A percentile compares a stretch with the other conserved stretches of the same genome.
These are phyloP conservation scores for Jackrogersella minutella DNA, from an alignment of 495 filamentous ascomycete species.

Conservation along the genomic window DNA sequence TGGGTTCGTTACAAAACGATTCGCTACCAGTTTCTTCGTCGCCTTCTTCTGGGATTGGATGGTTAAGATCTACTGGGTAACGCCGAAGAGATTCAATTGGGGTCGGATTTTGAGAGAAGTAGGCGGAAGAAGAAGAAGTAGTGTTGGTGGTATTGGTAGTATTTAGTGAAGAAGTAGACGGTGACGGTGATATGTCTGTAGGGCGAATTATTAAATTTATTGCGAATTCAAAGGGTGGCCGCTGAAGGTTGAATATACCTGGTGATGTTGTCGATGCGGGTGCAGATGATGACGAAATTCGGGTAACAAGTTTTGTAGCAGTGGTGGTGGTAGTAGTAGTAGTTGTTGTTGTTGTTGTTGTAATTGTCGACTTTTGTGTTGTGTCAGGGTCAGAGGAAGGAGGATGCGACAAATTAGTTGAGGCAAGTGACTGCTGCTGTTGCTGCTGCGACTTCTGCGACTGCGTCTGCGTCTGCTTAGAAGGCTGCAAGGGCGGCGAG, in stretches of 20 bases:
- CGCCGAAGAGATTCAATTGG: constrained; percentile 47
- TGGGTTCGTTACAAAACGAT: constrained; percentile 54
- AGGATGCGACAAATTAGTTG: constrained; percentile 15
- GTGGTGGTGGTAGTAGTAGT: constrained; percentile 8
- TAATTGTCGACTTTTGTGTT: not conserved
- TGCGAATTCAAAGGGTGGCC: constrained; percentile 16
- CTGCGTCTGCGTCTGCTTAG: too few species aligned
- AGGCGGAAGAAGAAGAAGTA: constrained; percentile 2
- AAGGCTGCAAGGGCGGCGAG: constrained; percentile 15
- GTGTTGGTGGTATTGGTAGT: constrained; percentile 11
- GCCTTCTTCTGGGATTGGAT: constrained; percentile 57
- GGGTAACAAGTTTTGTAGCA: constrained; percentile 17
- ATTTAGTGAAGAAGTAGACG: constrained; percentile 25
- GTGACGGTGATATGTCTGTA: constrained; percentile 37
- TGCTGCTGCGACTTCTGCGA: constrained; percentile 10
- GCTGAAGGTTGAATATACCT: constrained; percentile 41
- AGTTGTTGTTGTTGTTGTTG: constrained; percentile 11
- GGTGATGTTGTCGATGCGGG: constrained; percentile 18
- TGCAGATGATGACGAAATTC: constrained; percentile 24
- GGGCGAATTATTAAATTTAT: constrained; percentile 40
- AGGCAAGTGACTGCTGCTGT: constrained; percentile 19
- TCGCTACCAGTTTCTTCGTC: constrained; percentile 59
- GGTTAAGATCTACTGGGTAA: constrained; percentile 52
- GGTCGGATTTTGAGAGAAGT: not conserved
- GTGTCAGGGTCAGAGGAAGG: constrained; percentile 9